Conservation (phyloP, 2,329 filamentous ascomycete species). For the Epicoccum sorghinum region DNA sequence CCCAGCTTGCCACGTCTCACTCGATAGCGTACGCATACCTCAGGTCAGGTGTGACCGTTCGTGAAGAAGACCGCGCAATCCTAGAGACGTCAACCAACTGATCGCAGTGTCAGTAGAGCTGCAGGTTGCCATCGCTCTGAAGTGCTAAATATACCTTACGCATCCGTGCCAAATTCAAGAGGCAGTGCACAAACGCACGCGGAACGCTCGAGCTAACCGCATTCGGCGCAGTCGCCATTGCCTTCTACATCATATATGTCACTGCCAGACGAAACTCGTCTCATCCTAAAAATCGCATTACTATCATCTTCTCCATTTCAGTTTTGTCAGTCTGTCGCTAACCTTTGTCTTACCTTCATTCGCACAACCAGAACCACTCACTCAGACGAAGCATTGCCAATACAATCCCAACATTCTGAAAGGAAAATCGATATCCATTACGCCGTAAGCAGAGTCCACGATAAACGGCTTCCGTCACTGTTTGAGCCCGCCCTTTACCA, state of each 20-base stretch:
- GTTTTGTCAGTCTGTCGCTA: not conserved
- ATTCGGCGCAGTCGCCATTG: conserved; percentile 1
- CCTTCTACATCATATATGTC: conserved; percentile 6
- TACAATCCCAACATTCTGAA: conserved; percentile 3
- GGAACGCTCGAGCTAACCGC: conserved; percentile 1
- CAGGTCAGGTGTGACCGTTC: not conserved
- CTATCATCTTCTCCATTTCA: not conserved
- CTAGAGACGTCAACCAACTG: not conserved
- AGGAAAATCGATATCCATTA: not conserved
- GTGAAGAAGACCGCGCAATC: conserved; percentile 7
- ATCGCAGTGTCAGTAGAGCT: not conserved
- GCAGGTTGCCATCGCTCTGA: not conserved
- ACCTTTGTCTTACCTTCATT: not conserved
- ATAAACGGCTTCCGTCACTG: not conserved
- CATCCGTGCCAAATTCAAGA: conserved; percentile 14
- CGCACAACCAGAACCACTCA: conserved; percentile 10
- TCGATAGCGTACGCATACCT: conserved; percentile 1
- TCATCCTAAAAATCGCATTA: not conserved
- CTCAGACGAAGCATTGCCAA: conserved; percentile 3
- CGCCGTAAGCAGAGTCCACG: not conserved
- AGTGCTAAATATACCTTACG: conserved; percentile 16
- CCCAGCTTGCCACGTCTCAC: not conserved
- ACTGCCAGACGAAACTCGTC: not conserved
- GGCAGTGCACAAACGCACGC: conserved; percentile 15
- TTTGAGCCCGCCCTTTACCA: not conserved